Evolutionary conservation across 108 stramenopile genomes (phyloP), one percentile per base, ranked within the genome.

Genomic region (Nitzschia sp.): DNA sequence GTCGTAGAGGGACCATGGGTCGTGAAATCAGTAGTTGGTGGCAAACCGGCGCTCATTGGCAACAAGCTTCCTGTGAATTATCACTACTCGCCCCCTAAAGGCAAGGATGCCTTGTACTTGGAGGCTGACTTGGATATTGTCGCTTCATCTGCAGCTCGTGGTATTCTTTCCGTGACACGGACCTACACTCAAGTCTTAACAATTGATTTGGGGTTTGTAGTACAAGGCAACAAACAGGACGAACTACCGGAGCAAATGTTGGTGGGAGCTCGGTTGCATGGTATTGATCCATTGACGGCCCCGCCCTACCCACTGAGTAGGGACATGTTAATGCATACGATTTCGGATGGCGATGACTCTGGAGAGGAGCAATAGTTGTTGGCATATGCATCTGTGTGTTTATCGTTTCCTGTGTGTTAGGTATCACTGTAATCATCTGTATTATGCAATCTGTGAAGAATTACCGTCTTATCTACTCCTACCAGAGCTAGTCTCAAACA

Each of bases 1-100:
- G 86, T 92, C 22, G 89, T 91, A 8, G 87, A 90, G 27, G 94
- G 94, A 33, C 89, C 87, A 33, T 95, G 94, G 94, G 80, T 95
- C 22, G 89, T 90, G 2, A 84, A 84, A 34, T 77, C 79, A 19
- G 82, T 85, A 5, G 88, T 92, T 15, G 94, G 90, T 2, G 88
- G 87, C 26, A 88, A 91, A 57, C 91, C 94, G 9, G 91, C 94
- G 21, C 85, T 92, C 35, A 71, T 95, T 57, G 87, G 76, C 5
- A 88, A 73, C 36, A 89, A 87, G 67, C 52, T 94, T 13, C 93
- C 93, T 0, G 84, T 81, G 28, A 76, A 64, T 26, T 86, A 81
- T 28, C 29, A 82, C 48, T 91, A 91, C 57, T 25, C 60, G 15
- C 60, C 60, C 21, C 23, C 17, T 21, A 25, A 45, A 21, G 57